Base-by-base conservation (phyloP, 805 yeast species). In the Suhomyces pyralidae region DNA sequence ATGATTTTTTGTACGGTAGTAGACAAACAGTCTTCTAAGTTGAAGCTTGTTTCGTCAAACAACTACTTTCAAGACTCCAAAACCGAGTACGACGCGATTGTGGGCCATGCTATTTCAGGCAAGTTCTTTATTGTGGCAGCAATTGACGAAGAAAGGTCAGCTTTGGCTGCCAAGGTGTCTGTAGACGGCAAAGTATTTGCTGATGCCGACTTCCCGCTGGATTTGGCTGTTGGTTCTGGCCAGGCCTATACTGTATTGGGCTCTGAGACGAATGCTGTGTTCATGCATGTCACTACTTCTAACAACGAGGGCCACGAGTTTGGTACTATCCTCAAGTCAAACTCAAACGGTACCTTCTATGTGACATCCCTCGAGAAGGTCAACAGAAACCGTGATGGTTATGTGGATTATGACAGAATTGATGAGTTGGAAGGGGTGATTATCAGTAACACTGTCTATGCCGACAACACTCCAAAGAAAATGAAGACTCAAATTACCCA, bases 291-390 rank as follows among this genome's bases (percentile, higher is more conserved):
- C 7, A 88, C 97, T 3, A 86, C 92, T 0, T 76, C 76, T 59
- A 63, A 71, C 17, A 76, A 71, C 10, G 45, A 61, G 1, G 82
- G 79, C 14, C 61, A 70, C 8, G 94, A 90, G 61, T 85, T 66
- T 65, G 99, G 99, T 15, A 77, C 90, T 0, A 70, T 94, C 17
- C 74, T 94, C 63, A 93, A 93, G 63, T 90, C 97, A 2, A 92
- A 93, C 68, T 89, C 88, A 17, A 90, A 90, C 61, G 99, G 99
- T 55, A 90, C 97, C 0, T 82, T 87, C 5, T 92, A 89, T 64
- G 90, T 87, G 2, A 71, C 83, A 38, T 74, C 91, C 2, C 76
- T 87, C 54, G 80, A 78, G 8, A 70, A 81, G 52, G 97, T 90
- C 15, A 94, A 92, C 68, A 78, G 97, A 59, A 83, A 91, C 58